phyloP scores from a whole-genome alignment of 148 eudicot species.

The Rhododendron henanense region DNA sequence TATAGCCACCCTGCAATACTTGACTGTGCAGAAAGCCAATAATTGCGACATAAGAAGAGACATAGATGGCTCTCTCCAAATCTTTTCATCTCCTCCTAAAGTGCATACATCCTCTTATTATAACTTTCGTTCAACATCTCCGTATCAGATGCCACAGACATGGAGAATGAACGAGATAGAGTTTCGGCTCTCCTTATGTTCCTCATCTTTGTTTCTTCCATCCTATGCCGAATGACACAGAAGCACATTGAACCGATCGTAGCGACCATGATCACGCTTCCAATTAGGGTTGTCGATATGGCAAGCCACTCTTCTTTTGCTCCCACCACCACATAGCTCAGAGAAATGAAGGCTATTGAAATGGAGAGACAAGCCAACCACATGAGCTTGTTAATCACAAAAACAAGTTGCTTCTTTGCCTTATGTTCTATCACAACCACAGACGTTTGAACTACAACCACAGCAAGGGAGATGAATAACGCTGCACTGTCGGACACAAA shows the following conservation, averaged over 20 bases:
- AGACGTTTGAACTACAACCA: conserved; percentile 91
- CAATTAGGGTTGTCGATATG: conserved; percentile 66
- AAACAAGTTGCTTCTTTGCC: conserved; percentile 89
- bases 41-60: neutral
- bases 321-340: conserved; percentile 85
- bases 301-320: conserved; percentile 74
- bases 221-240: conserved; percentile 63
- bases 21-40: neutral
- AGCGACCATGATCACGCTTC: conserved; percentile 73
- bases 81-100: conserved; percentile 26
- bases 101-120: conserved; percentile 84
- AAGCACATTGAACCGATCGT: conserved; percentile 92
- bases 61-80: neutral
- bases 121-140: conserved; percentile 57
- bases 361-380: conserved; percentile 90
- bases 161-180: conserved; percentile 53
- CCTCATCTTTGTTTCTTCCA: conserved; percentile 64
- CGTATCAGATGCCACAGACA: conserved; percentile 66
- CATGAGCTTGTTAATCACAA: conserved; percentile 96
- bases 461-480: conserved; percentile 87
- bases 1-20: neutral
- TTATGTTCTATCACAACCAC: conserved; percentile 87
- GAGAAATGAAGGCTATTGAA: conserved; percentile 77
- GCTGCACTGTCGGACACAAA: conserved; percentile 80
- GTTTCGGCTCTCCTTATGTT: conserved; percentile 55